phyloP scores from a whole-genome alignment of 208 protist species.

The Trypanosoma congolense region DNA sequence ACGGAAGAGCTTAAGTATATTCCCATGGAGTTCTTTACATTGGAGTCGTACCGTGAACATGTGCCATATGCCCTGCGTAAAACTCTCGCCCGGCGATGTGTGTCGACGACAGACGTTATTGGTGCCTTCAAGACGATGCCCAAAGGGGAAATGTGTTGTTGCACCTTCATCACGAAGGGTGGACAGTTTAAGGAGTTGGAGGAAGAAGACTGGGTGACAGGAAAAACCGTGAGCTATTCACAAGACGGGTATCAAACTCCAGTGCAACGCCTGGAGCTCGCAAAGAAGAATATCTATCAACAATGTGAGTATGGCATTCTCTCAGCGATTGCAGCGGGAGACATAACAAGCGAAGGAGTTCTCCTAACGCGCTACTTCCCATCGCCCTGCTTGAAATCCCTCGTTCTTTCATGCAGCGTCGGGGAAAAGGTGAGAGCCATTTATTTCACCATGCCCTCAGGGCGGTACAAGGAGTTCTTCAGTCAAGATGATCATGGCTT shows the following conservation, averaged over 20 bases:
- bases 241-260: constrained; percentile 71
- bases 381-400: constrained; percentile 86
- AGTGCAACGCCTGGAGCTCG: constrained; percentile 67
- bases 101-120: constrained; percentile 49
- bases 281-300: constrained; percentile 76
- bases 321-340: constrained; percentile 80
- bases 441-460: constrained; percentile 79
- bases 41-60: constrained; percentile 90
- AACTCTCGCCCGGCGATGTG: constrained; percentile 68
- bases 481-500: constrained; percentile 87
- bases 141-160: constrained; percentile 63
- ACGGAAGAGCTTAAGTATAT: constrained; percentile 78
- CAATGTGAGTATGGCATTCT: constrained; percentile 89
- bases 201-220: constrained; percentile 79
- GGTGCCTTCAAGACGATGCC: constrained; percentile 76
- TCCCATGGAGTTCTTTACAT: constrained; percentile 90
- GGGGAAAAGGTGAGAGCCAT: constrained; percentile 79
- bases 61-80: constrained; percentile 83
- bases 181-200: constrained; percentile 84
- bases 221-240: constrained; percentile 55
- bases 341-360: constrained; percentile 91
- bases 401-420: constrained; percentile 83
- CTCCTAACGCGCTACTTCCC: constrained; percentile 89
- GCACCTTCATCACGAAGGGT: constrained; percentile 86
- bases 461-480: constrained; percentile 83